Conservation (phyloP, 2,329 filamentous ascomycete genomes). For the Fusarium sp. region DNA sequence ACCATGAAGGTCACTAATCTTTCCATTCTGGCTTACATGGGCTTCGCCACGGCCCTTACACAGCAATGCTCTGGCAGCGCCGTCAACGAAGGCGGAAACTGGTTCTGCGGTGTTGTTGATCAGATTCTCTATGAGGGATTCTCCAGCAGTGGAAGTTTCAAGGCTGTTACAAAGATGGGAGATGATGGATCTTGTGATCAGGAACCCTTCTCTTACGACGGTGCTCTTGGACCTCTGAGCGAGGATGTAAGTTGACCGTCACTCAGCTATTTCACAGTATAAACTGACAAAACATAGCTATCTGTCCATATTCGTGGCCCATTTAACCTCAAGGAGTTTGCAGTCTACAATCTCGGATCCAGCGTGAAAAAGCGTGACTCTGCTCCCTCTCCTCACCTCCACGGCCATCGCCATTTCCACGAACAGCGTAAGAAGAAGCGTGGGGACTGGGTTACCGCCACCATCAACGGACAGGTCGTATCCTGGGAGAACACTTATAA, state of each 20-base stretch:
- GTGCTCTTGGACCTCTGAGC: constrained; percentile 71
- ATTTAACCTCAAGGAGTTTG: constrained; percentile 70
- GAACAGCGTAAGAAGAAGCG: constrained; percentile 56
- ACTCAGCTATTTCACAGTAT: background rate
- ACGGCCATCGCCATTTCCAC: constrained; percentile 61
- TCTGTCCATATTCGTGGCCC: constrained; percentile 79
- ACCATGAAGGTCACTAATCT: constrained; percentile 46
- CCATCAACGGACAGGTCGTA: constrained; percentile 64
- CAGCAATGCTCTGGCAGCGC: constrained; percentile 49
- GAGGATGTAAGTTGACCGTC: constrained; percentile 66
- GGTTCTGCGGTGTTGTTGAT: constrained; percentile 70
- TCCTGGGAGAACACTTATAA: constrained; percentile 67
- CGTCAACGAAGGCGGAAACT: constrained; percentile 62
- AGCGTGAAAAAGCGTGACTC: constrained; percentile 42
- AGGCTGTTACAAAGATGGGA: constrained; percentile 69
- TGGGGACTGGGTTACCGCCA: constrained; percentile 58
- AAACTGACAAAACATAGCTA: constrained; percentile 57
- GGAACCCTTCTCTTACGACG: constrained; percentile 61
- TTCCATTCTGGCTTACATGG: constrained; percentile 41
- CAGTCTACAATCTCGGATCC: constrained; percentile 68
- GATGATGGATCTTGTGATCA: constrained; percentile 62
- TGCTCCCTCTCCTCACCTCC: constrained; percentile 38
- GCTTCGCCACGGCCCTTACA: constrained; percentile 43
- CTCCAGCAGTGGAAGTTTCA: constrained; percentile 67
- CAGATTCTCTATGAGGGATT: constrained; percentile 74